These are phyloP conservation scores for Eleusine indica DNA, from an alignment of 176 grass and related monocot genomes.

Conservation along the genomic window DNA sequence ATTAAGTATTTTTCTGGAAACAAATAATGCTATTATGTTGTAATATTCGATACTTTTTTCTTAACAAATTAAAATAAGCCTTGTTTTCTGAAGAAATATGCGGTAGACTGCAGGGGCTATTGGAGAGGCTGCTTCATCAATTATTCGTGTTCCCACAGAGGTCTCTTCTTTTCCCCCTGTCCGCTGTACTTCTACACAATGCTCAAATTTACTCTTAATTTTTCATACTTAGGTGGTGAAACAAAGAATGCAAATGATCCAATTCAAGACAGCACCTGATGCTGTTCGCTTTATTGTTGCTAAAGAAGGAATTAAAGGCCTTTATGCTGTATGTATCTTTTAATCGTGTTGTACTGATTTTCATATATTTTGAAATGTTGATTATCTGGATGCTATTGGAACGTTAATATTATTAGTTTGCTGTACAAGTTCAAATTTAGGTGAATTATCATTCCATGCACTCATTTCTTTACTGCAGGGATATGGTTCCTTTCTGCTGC, in stretches of 20 bases:
- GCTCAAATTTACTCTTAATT: background rate
- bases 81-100: conserved; percentile 30
- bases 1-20: no score
- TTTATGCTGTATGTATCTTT: conserved; percentile 50
- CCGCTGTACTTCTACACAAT: background rate
- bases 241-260: conserved; percentile 74
- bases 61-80: conserved; percentile 14
- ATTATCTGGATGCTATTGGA: no score
- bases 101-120: conserved; percentile 73
- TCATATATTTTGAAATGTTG: background rate
- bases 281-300: conserved; percentile 63
- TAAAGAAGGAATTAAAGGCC: conserved; percentile 65
- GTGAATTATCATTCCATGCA: background rate
- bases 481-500: conserved; percentile 75
- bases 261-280: conserved; percentile 64
- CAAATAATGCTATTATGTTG: background rate
- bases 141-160: conserved; percentile 76
- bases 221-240: conserved; percentile 60
- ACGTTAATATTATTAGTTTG: background rate
- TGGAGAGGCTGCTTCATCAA: conserved; percentile 60
- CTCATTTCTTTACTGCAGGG: conserved; percentile 44
- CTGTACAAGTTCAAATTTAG: background rate
- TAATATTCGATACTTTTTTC: background rate
- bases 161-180: conserved; percentile 10
- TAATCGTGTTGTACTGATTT: background rate